Evolutionary conservation across 176 grass and related monocot species (phyloP), one percentile per base, ranked within the genome.

Genomic region (Musa schizocarpa): DNA sequence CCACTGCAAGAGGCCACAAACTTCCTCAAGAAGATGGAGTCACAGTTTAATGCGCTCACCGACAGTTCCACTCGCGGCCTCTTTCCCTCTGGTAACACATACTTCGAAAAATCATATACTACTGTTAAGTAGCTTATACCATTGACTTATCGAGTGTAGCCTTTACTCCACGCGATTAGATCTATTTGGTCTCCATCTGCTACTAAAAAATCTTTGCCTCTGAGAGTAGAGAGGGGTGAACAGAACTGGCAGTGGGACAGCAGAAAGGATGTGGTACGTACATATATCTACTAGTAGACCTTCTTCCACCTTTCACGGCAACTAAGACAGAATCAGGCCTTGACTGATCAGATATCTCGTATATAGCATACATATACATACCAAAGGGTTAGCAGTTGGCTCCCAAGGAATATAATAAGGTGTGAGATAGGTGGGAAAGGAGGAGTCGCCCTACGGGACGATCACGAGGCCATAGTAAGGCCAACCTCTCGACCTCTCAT

Each of bases 1-100:
- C 89, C 92, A 80, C 78, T 96, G 8, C 81, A 96, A 66, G 92
- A 96, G 75, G 89, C 92, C 20, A 72, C 82, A 65, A 62, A 89
- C 51, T 92, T 92, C 82, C 87, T 92, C 73, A 87, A 80, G 52
- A 85, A 25, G 63, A 80, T 96, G 56, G 92, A 96, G 73, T 83
- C 76, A 12, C 85, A 96, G 80, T 84, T 96, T 19, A 80, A 74
- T 65, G 83, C 87, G 0, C 74, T 96, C 81, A 74, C 80, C 14
- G 75, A 81, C 13, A 43, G 49, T 61, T n/a, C 48, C 52, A 19
- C 23, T 34, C 1, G 24, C 26, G 2, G 64, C 24, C 64, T 67
- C 48, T 13, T 71, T 14, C 19, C 73, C 3, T 22, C 50, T 8
- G 17, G 50, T 72, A 52, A 10, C 2, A 53, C 8, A 24, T 66